Base-by-base conservation (phyloP, 75 land plant genomes). In the Ceratopteris richardii region DNA sequence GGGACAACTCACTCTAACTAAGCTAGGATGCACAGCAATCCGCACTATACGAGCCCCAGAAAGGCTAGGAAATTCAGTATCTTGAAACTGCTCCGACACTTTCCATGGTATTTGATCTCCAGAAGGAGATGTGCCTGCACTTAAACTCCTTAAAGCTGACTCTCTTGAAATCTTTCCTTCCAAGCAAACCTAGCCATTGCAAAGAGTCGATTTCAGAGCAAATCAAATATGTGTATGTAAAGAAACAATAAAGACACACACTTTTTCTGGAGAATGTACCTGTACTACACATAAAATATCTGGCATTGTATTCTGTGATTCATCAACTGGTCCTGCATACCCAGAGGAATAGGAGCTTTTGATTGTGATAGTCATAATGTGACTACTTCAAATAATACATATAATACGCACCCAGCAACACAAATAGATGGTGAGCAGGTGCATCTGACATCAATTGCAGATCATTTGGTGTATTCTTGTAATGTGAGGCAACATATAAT, bases 51-150 rank as follows among this genome's bases (percentile, higher is more conserved):
- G 82, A 63, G 86, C 99, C 48, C 99, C 99, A 25, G 99, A 95
- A 31, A 95, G 84, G 67, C 74, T 84, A 28, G 99, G 96, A 58
- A 95, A 95, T 63, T 77, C 92, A 17, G 81, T 53, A 68, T 95
- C 92, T 59, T 73, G 74, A 44, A 90, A 95, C 57, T 95, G 92
- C 56, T 95, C 98, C 44, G 83, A 83, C 42, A 95, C 76, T 57
- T 92, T 95, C 99, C 99, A 95, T 6, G 99, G 99, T 51, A 95
- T 86, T 76, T 90, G 96, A 71, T 95, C 99, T 39, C 99, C 99
- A 81, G 48, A 69, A 0, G 99, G 99, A 54, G 69, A 77, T 51
- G 63, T 64, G 25, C 99, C 99, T 24, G 77, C 82, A 62, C 82
- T 84, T 62, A 95, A 75, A 63, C 88, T 86, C 59, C 72, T 90